Evolutionary conservation across 2,329 filamentous ascomycete genomes (phyloP).

Genomic region (Colletotrichum sidae): DNA sequence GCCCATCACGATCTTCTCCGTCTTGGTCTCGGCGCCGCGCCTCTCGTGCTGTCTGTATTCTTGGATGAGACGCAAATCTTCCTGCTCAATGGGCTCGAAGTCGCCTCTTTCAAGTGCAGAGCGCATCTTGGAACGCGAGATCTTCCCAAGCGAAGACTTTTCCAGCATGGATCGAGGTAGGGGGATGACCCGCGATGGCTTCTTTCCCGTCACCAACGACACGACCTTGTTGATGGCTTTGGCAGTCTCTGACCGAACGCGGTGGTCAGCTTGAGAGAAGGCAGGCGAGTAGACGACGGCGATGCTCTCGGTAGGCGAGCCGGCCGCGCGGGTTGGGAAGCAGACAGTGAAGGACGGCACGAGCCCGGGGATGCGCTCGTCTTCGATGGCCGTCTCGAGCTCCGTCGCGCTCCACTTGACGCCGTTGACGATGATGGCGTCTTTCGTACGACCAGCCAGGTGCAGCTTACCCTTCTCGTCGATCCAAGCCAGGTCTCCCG

Average conservation of each 20-base stretch:
- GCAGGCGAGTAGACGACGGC: conserved; percentile 52
- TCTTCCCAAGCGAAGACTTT: conserved; percentile 43
- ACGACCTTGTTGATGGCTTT: conserved; percentile 31
- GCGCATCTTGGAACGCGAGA: conserved; percentile 52
- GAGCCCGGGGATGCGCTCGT: conserved; percentile 43
- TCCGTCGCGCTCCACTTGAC: conserved; percentile 53
- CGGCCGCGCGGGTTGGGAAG: conserved; percentile 49
- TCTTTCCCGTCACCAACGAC: conserved; percentile 10
- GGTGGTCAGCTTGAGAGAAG: conserved; percentile 41
- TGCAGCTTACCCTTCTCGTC: conserved; percentile 49
- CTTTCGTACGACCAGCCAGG: conserved; percentile 53
- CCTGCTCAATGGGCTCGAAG: conserved; percentile 39
- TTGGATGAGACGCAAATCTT: conserved; percentile 32
- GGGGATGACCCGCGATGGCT: conserved; percentile 28
- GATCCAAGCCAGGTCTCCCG: conserved; percentile 51
- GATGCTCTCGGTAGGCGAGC: conserved; percentile 50
- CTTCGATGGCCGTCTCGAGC: conserved; percentile 53
- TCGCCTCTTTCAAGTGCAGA: conserved; percentile 47
- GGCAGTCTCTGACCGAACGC: conserved; percentile 40
- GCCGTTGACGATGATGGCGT: conserved; percentile 60
- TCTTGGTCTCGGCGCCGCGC: conserved; percentile 38
- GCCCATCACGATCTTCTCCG: conserved; percentile 38
- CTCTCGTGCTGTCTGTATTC: conserved; percentile 38
- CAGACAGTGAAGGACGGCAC: conserved; percentile 48
- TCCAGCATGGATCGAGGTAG: conserved; percentile 14